Percentiles rank a stretch among this genome's conserved stretches.
phyloP scores from a whole-genome alignment of 2,329 filamentous ascomycete species.

The Pseudogymnoascus sp. region DNA sequence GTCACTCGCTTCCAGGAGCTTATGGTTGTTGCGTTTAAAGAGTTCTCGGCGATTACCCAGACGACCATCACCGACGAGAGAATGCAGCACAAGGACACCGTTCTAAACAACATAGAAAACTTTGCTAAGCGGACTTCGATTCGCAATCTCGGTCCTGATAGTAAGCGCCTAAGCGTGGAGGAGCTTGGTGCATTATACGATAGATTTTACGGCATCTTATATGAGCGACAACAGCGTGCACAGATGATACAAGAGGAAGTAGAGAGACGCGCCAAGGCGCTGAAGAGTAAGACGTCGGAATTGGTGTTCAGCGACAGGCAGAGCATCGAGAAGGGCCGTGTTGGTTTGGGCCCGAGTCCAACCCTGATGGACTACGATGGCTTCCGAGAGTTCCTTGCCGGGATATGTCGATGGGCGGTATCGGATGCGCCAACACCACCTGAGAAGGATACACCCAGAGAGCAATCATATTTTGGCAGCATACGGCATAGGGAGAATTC shows the following conservation, averaged over 20 bases:
- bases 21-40: slow-evolving; percentile 98
- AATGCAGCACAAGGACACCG: slow-evolving; percentile 86
- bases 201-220: slow-evolving; percentile 84
- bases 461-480: slow-evolving; percentile 55
- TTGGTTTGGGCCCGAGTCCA: slow-evolving; percentile 81
- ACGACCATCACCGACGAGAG: slow-evolving; percentile 83
- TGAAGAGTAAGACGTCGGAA: slow-evolving; percentile 45
- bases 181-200: slow-evolving; percentile 90
- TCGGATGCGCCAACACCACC: slow-evolving; percentile 68
- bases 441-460: slow-evolving; percentile 39
- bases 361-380: slow-evolving; percentile 96
- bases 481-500: slow-evolving; percentile 34
- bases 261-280: slow-evolving; percentile 56
- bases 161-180: slow-evolving; percentile 77
- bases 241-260: slow-evolving; percentile 71
- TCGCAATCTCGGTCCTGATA: slow-evolving; percentile 89
- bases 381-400: slow-evolving; percentile 87
- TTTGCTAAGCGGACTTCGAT: slow-evolving; percentile 97
- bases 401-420: slow-evolving; percentile 86
- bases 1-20: slow-evolving; percentile 96
- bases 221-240: slow-evolving; percentile 81
- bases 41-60: slow-evolving; percentile 93
- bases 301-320: slow-evolving; percentile 38
- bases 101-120: slow-evolving; percentile 91
- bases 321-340: slow-evolving; percentile 71